A percentile compares a stretch with the other conserved stretches of the same genome.
phyloP scores from a whole-genome alignment of 306 rosid genomes.

The Ziziphus jujuba region DNA sequence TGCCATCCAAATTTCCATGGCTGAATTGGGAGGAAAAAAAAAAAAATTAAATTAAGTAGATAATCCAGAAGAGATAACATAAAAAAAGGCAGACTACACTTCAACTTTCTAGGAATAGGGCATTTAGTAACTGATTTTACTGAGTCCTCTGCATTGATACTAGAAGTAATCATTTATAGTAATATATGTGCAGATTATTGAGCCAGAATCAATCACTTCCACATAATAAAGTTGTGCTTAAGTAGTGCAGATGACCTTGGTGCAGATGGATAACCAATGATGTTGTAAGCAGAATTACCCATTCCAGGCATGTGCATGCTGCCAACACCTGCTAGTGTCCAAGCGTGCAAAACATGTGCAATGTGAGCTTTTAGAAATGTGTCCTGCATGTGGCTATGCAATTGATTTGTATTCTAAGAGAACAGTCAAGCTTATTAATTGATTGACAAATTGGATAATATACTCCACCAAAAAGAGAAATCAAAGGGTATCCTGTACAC shows the following conservation, averaged over 20 bases:
- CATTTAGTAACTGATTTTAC: constrained; percentile 25
- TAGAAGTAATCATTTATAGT: constrained; percentile 21
- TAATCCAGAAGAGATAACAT: constrained; percentile 18
- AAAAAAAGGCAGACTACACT: constrained; percentile 10
- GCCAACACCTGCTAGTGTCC: constrained; percentile 99
- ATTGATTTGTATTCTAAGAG: constrained; percentile 52
- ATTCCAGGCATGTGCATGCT: constrained; percentile 98
- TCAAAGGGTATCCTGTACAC: constrained; percentile 15
- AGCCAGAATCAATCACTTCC: constrained; percentile 52
- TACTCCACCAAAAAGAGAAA: constrained; percentile 10
- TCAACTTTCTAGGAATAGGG: constrained; percentile 32
- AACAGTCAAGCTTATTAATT: constrained; percentile 22
- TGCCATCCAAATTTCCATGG: constrained; percentile 50
- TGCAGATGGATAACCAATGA: constrained; percentile 98
- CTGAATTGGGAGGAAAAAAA: constrained; percentile 35
- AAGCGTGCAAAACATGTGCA: constrained; percentile 97
- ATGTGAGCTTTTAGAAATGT: constrained; percentile 89
- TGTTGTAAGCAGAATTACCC: constrained; percentile 95
- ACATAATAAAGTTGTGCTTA: constrained; percentile 67
- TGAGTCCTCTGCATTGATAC: constrained; percentile 28
- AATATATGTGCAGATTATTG: constrained; percentile 40
- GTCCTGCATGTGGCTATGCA: constrained; percentile 68
- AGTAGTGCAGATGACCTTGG: constrained; percentile 99
- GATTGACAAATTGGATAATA: constrained; percentile 9
- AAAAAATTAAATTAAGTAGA: constrained; percentile 19